These are phyloP conservation scores for Geranium incanum DNA, from an alignment of 441 rosid genomes.

Conservation along the genomic window DNA sequence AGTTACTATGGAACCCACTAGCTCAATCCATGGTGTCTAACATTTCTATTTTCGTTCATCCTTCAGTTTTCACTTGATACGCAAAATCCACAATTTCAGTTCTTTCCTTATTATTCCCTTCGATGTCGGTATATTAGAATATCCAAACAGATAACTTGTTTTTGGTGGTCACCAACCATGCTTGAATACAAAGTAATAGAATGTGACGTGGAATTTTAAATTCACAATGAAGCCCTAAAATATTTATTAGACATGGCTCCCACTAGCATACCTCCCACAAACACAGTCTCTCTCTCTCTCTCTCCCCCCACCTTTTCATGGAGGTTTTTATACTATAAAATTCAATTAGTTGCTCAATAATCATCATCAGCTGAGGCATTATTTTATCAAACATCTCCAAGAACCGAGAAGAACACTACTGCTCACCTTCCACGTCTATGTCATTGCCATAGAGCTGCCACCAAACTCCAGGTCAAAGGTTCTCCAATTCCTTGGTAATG, in stretches of 20 bases:
- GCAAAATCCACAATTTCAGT: not conserved
- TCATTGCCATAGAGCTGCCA: not conserved
- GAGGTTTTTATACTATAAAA: not conserved
- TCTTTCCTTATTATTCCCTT: not conserved
- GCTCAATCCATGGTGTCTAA: not conserved
- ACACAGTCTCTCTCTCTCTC: not conserved
- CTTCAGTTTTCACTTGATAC: not conserved
- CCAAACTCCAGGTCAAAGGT: constrained; percentile 5
- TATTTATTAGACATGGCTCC: not conserved
- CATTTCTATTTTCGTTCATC: constrained; percentile 1
- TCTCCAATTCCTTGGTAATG: not conserved
- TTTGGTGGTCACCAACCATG: not conserved
- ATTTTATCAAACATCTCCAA: not conserved
- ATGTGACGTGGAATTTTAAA: constrained; percentile 2
- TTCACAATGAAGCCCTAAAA: not conserved
- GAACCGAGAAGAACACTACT: not conserved
- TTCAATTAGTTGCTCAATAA: not conserved
- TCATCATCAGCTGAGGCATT: constrained; percentile 1
- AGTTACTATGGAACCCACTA: not conserved
- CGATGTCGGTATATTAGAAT: not conserved
- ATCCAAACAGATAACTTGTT: not conserved
- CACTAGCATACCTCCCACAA: not conserved
- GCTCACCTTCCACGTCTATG: constrained; percentile 2
- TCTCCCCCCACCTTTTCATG: not conserved
- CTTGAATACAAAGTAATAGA: constrained; percentile 5